Evolutionary conservation across 345 rosid genomes (phyloP), one percentile per base, ranked within the genome.

Genomic region (Eucalyptus sp.): DNA sequence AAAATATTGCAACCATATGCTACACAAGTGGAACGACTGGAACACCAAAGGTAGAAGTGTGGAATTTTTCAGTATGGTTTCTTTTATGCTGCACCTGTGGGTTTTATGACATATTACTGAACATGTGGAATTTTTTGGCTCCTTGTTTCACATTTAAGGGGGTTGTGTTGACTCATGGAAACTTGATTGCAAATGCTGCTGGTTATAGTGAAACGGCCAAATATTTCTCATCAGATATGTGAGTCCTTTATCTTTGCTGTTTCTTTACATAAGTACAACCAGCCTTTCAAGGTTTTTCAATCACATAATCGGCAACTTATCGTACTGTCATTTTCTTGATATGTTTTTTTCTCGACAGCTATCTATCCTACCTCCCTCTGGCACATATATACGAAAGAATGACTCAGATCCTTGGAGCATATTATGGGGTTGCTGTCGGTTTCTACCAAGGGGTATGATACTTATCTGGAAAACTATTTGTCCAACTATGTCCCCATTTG

Each of bases 21-120:
- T 97, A 96, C 90, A 97, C 99, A 31, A 96, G 99, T 93, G 99
- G 99, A 87, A 97, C 99, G 79, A 96, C 99, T 43, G 99, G 99
- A 90, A 95, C 96, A 88, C 99, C 99, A 60, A 96, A 96, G 96
- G 99, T 96, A 90, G 88, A 87, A 68, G 24, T 68, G 24, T 88
- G 31, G 86, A 52, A 44, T 48, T 85, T 51, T 88, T 62, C 25
- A 88, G 86, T 86, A 90, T 90, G 17, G 49, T 58, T 90, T 87
- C 80, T 91, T 88, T 31, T 49, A 49, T 91, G 88, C 87, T 88
- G 50, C 90, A 64, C 89, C 87, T 88, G 54, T 58, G 33, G 64
- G 83, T 49, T n/a, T 56, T 62, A 64, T 54, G 48, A 86, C 49
- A 87, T 90, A 54, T 87, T 87, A 86, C 58, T 51, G 64, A 29